Evolutionary conservation across 371 early-diverging fungal genomes (phyloP), one percentile per base, ranked within the genome.

Genomic region (Mucor piriformis): DNA sequence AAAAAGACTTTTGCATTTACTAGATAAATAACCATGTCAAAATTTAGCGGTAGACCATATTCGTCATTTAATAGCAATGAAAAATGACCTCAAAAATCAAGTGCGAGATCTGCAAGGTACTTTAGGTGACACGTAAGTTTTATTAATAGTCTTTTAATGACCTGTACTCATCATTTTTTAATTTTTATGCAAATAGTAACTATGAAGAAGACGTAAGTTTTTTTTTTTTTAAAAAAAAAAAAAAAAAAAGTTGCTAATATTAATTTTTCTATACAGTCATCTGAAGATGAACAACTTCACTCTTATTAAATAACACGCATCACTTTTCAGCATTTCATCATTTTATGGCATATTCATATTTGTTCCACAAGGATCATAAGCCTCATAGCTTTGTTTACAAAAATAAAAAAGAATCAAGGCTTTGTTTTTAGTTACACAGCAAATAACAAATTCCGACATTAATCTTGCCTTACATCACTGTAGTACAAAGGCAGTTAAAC

Each of bases 141-240:
- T 21, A 13, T 43, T n/a, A 11, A 5, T 13, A 35, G 3, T 10
- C 18, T 23, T 8, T 16, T 53, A 72, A 69, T 64, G 33, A 61
- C 21, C 34, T 50, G 21, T 6, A 10, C 27, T 16, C n/a, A 44
- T 20, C 24, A 2, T 24, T 46, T 24, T 46, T 24, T 6, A 21
- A 12, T 46, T 46, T 24, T 24, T 12, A 6, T 3, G 11, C 11
- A 24, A 29, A 12, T 58, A 76, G 76, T 12, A 56, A 63, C 23
- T 71, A 59, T 52, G 77, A 67, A 20, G 77, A 77, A 33, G 77
- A 73, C 61, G 71, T 73, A 69, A 69, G 70, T 57, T 29, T 24
- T 15, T 15, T 34, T n/a, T 52, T 21, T 16, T 24, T 49, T 1
- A 40, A 18, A 38, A 8, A 2, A 2, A 4, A 8, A 34, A 34